Evolutionary conservation across 148 eudicot species (phyloP), one percentile per base, ranked within the genome.

Genomic region (Oxyria digyna): DNA sequence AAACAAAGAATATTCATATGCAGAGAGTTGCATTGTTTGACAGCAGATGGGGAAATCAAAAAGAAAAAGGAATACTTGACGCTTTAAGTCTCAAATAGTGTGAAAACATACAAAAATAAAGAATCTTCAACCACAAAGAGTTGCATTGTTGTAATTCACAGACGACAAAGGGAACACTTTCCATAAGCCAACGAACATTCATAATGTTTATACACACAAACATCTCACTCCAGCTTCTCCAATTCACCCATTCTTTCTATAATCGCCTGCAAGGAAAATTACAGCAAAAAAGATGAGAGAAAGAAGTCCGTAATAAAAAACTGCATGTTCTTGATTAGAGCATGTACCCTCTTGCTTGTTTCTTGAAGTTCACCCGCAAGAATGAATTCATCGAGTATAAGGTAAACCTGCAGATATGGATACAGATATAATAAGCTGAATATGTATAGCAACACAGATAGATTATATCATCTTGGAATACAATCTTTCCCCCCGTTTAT

Each of bases 361-460:
- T 87, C 96, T 76, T 87, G 93, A 52, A 90, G 96, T 72, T 90
- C 96, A 20, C 91, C 96, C 42, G 93, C 96, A 71, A 90, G 91
- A 74, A 90, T 87, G 75, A 90, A 90, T 78, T 90, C 93, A 68
- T 90, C 93, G 31, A 85, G 80, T 78, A 87, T 87, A 76, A 90
- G 85, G 73, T 90, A 84, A 23, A 90, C 93, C 90, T 90, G 62
- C 11, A 49, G 49, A 24, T 20, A 15, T 40, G 42, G 27, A 41
- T n/a, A n/a, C n/a, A n/a, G n/a, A n/a, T n/a, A n/a, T n/a, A n/a
- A n/a, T n/a, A n/a, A n/a, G n/a, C n/a, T n/a, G n/a, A n/a, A n/a
- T n/a, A n/a, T n/a, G n/a, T n/a, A 14, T 42, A 21, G 43, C 37
- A 17, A 6, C 29, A 12, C 10, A 23, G n/a, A n/a, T 8, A 13